Percentiles rank a stretch among this genome's conserved stretches.
Evolutionary conservation across 768 basidiomycete species (phyloP).

Genomic region (Lyophyllum decastes): DNA sequence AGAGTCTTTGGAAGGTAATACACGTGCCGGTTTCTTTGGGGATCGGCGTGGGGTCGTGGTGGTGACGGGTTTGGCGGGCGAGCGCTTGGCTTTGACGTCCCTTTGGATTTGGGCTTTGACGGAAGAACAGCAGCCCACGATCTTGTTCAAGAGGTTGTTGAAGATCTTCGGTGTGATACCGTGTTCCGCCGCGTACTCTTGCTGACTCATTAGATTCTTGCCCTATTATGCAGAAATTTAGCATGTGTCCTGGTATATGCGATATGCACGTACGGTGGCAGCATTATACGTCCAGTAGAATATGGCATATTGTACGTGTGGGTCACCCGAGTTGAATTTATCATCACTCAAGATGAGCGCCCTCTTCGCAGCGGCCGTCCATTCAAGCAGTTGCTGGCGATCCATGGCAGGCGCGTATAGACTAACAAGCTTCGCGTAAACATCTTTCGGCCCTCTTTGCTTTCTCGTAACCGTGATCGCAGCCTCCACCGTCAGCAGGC

Average conservation of each 20-base stretch:
- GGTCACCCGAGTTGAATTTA: slow-evolving; percentile 15
- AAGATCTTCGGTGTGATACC: slow-evolving; percentile 23
- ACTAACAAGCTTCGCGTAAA: slow-evolving; percentile 10
- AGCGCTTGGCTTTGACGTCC: slow-evolving; percentile 18
- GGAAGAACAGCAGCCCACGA: slow-evolving; percentile 24
- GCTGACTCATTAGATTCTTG: slow-evolving; percentile 10
- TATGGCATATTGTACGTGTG: slow-evolving; percentile 35
- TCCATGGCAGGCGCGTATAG: slow-evolving; percentile 7
- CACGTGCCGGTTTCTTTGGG: slow-evolving; percentile 24
- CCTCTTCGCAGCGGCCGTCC: slow-evolving; percentile 35
- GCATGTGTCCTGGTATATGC: not conserved
- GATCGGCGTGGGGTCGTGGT: slow-evolving; percentile 21
- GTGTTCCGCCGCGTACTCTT: slow-evolving; percentile 24
- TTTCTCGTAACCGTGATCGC: slow-evolving; percentile 23
- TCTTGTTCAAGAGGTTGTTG: slow-evolving; percentile 17
- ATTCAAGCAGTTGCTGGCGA: slow-evolving; percentile 24
- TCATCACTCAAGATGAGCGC: slow-evolving; percentile 26
- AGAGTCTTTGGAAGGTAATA: slow-evolving; percentile 36
- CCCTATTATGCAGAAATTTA: slow-evolving; percentile 1
- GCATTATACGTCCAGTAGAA: slow-evolving; percentile 49
- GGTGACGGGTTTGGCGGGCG: slow-evolving; percentile 13
- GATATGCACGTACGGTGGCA: slow-evolving; percentile 32
- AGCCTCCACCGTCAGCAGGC: slow-evolving; percentile 24
- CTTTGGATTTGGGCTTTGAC: slow-evolving; percentile 21
- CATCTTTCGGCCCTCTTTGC: slow-evolving; percentile 3